A percentile compares a stretch with the other conserved stretches of the same genome.
phyloP scores from a whole-genome alignment of 306 rosid species.

The Lathyrus oleraceus region DNA sequence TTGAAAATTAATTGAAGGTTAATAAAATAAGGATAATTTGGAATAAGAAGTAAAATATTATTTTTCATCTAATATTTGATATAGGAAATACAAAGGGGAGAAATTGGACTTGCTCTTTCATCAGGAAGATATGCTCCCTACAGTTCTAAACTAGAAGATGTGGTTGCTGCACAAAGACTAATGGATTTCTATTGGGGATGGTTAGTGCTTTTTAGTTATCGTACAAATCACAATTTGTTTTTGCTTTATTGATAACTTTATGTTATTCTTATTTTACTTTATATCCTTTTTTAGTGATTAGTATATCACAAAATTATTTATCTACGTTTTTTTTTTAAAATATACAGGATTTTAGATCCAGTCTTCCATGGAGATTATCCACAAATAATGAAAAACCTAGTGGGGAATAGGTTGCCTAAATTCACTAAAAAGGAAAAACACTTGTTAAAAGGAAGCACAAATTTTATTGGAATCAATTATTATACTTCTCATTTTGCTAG shows the following conservation, averaged over 20 bases:
- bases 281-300: no score
- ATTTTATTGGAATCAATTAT: conserved; percentile 45
- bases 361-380: conserved; percentile 41
- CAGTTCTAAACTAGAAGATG: conserved; percentile 35
- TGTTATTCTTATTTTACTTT: no score
- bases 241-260: no score
- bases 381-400: conserved; percentile 31
- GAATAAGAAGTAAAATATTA: no score
- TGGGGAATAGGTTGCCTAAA: conserved; percentile 39
- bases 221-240: no score
- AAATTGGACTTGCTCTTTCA: conserved; percentile 45
- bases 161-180: conserved; percentile 37
- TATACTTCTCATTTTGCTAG: conserved; percentile 37
- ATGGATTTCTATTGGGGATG: conserved; percentile 46
- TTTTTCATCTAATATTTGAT: no score
- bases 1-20: no score
- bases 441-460: conserved; percentile 31
- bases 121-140: conserved; percentile 33
- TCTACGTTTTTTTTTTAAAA: no score
- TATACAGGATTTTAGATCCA: conserved; percentile 38
- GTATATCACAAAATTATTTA: no score
- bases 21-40: no score
- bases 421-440: conserved; percentile 31
- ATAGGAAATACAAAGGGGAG: conserved; percentile 38
- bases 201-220: neutral